Evolutionary conservation across 345 rosid species (phyloP).

Genomic region (Aethionema arabicum): DNA sequence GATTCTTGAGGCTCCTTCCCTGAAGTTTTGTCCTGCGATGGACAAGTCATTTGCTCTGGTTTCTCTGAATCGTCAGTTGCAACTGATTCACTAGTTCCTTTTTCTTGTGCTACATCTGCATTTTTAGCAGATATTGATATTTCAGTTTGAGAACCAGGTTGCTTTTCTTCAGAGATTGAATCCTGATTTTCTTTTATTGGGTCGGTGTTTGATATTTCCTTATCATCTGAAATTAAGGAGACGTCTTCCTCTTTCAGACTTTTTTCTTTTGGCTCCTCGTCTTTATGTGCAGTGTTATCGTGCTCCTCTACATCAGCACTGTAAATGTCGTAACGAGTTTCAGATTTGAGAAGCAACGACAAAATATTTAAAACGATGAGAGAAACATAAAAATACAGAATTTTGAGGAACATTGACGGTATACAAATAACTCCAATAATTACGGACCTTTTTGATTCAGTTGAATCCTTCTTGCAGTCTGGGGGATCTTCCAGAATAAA

Average conservation of each 20-base stretch:
- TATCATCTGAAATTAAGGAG: conserved; percentile 36
- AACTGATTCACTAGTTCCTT: conserved; percentile 34
- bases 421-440: conserved; percentile 12
- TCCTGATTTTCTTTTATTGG: conserved; percentile 39
- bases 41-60: conserved; percentile 29
- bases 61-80: conserved; percentile 42
- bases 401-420: background rate
- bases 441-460: conserved; percentile 56
- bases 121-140: conserved; percentile 38
- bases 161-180: conserved; percentile 49
- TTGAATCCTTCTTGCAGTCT: conserved; percentile 51
- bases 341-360: conserved; percentile 31
- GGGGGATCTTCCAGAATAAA: conserved; percentile 92
- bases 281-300: conserved; percentile 42
- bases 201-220: conserved; percentile 34
- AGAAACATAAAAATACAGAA: conserved; percentile 7
- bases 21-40: conserved; percentile 35
- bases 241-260: conserved; percentile 37
- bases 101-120: conserved; percentile 30
- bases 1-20: conserved; percentile 41
- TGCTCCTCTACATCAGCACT: conserved; percentile 49
- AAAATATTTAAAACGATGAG: conserved; percentile 27
- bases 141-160: conserved; percentile 36
- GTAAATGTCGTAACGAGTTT: conserved; percentile 41
- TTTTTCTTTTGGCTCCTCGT: conserved; percentile 39